Evolutionary conservation across 2,329 filamentous ascomycete genomes (phyloP).

Genomic region (Fonsecaea multimorphosa): DNA sequence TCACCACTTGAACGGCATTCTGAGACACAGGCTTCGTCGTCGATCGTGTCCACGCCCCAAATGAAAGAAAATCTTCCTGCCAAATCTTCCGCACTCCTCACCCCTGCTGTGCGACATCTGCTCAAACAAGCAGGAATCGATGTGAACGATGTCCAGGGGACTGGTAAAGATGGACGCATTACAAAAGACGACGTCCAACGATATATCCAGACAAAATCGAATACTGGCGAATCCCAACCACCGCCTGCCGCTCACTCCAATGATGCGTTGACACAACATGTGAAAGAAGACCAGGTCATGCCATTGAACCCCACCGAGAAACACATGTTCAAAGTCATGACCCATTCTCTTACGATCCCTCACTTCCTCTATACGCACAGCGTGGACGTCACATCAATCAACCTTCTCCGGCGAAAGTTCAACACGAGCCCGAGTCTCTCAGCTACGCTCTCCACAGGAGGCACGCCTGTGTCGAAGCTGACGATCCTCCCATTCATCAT

Average conservation of each 20-base stretch:
- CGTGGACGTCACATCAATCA: slow-evolving; percentile 78
- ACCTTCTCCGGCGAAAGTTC: slow-evolving; percentile 63
- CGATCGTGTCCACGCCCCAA: not conserved
- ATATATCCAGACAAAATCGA: slow-evolving; percentile 57
- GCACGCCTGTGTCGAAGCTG: slow-evolving; percentile 65
- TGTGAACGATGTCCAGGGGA: slow-evolving; percentile 70
- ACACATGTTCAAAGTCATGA: slow-evolving; percentile 98
- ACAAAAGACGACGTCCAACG: slow-evolving; percentile 88
- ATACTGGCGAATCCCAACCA: slow-evolving; percentile 38
- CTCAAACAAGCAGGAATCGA: slow-evolving; percentile 65
- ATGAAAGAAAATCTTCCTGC: not conserved
- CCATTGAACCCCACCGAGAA: slow-evolving; percentile 77
- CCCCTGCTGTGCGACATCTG: slow-evolving; percentile 87
- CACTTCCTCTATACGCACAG: slow-evolving; percentile 96
- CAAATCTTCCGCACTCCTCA: slow-evolving; percentile 47
- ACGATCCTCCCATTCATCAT: slow-evolving; percentile 93
- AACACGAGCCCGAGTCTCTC: slow-evolving; percentile 40
- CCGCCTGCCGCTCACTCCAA: slow-evolving; percentile 41
- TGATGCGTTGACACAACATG: not conserved
- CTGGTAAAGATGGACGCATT: slow-evolving; percentile 87
- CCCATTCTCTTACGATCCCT: slow-evolving; percentile 83
- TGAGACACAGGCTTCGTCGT: not conserved
- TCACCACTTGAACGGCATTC: not conserved
- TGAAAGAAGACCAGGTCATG: slow-evolving; percentile 42
- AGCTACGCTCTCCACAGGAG: slow-evolving; percentile 45